phyloP scores from a whole-genome alignment of 164 flowering plant species.

The Nymphaea thermarum region DNA sequence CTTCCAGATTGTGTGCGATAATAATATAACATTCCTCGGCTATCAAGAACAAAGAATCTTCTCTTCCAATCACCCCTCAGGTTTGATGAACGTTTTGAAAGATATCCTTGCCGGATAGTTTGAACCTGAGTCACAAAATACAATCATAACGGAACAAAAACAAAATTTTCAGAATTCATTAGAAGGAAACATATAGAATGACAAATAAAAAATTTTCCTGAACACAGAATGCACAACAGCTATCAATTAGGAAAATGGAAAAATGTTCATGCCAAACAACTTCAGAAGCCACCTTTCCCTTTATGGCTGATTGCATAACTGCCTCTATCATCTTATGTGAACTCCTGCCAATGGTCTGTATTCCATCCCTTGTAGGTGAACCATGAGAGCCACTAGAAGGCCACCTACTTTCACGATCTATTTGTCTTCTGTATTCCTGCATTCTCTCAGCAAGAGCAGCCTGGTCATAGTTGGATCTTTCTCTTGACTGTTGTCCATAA shows the following conservation, averaged over 20 bases:
- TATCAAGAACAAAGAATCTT: constrained; percentile 92
- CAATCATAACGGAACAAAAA: too few species aligned
- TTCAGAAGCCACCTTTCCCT: constrained; percentile 60
- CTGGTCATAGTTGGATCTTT: constrained; percentile 84
- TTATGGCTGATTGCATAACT: constrained; percentile 68
- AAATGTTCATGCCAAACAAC: too few species aligned
- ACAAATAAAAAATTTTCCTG: too few species aligned
- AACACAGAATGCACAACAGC: too few species aligned
- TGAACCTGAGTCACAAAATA: constrained; percentile 52
- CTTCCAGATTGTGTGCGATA: constrained; percentile 67
- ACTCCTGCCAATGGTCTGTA: constrained; percentile 34
- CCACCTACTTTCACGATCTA: constrained; percentile 69
- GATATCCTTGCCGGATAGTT: constrained; percentile 94
- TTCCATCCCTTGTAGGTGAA: constrained; percentile 43
- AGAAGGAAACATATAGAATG: background rate
- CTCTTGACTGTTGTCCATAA: constrained; percentile 86
- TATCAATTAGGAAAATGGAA: too few species aligned
- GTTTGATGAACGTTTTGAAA: constrained; percentile 89
- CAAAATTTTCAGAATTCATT: background rate
- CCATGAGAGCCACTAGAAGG: constrained; percentile 51
- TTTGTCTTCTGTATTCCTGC: constrained; percentile 85
- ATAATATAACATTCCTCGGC: constrained; percentile 90
- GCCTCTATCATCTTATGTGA: constrained; percentile 49
- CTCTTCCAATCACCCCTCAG: constrained; percentile 96
- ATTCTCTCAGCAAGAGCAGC: constrained; percentile 86